phyloP scores from a whole-genome alignment of 2,329 filamentous ascomycete species.

The Endocalyx cinctus region DNA sequence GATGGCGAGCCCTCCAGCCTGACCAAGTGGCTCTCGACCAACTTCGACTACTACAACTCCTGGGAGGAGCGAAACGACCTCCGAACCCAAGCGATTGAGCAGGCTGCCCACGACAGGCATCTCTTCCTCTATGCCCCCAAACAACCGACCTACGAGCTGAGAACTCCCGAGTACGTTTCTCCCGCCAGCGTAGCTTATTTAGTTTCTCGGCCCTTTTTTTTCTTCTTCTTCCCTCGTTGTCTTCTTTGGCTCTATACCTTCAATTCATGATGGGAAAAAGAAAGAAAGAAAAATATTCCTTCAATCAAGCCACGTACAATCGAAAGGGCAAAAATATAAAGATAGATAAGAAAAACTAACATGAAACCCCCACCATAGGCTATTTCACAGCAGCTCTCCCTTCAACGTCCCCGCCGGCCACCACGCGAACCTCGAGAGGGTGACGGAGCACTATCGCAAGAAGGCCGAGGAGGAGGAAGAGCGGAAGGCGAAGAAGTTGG shows the following conservation, averaged over 20 bases:
- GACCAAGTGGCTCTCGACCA: constrained; percentile 40
- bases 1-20: constrained; percentile 47
- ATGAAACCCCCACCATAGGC: constrained; percentile 29
- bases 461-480: constrained; percentile 52
- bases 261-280: too few species aligned
- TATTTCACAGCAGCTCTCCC: constrained; percentile 44
- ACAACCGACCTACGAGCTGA: constrained; percentile 46
- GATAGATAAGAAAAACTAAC: neutral
- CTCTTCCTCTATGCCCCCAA: constrained; percentile 44
- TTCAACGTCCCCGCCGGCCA: constrained; percentile 54
- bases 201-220: constrained; percentile 1
- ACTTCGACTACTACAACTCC: constrained; percentile 42
- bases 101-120: constrained; percentile 54
- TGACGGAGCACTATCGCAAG: constrained; percentile 54
- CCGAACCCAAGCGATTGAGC: constrained; percentile 47
- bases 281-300: neutral
- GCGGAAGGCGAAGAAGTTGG: constrained; percentile 47
- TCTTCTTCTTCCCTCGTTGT: neutral
- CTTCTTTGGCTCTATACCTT: too few species aligned
- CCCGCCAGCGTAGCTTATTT: too few species aligned
- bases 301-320: too few species aligned
- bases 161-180: constrained; percentile 52
- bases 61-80: constrained; percentile 50
- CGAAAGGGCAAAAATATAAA: neutral
- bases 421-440: constrained; percentile 48